Evolutionary conservation across 1,284 basidiomycete genomes (phyloP).

Genomic region (Leccinum pallidistipes): DNA sequence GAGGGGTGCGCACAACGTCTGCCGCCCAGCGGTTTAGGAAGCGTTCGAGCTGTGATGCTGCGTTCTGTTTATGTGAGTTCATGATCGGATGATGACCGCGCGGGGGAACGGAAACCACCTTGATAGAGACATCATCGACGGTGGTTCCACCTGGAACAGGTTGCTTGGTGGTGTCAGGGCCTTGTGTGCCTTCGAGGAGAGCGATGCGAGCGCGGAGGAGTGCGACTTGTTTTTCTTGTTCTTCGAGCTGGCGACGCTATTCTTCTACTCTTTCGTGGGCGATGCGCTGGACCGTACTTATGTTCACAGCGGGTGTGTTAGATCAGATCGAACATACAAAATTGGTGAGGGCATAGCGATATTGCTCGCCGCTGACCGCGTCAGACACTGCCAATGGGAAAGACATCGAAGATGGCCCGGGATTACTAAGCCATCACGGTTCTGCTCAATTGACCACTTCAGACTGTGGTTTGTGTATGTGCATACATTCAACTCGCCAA

Average conservation of each 20-base stretch:
- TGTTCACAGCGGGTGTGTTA: background rate
- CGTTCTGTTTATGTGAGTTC: conserved; percentile 43
- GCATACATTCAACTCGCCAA: too few relatives aligned
- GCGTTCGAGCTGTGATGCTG: conserved; percentile 75
- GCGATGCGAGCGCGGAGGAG: conserved; percentile 66
- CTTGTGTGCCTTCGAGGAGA: conserved; percentile 60
- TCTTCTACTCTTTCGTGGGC: conserved; percentile 85
- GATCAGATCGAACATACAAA: conserved; percentile 50
- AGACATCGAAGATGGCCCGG: background rate
- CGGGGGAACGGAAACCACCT: conserved; percentile 42
- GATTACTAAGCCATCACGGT: background rate
- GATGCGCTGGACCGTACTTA: conserved; percentile 53
- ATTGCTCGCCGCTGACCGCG: conserved; percentile 68
- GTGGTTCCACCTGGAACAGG: conserved; percentile 49
- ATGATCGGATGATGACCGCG: background rate
- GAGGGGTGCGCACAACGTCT: conserved; percentile 61
- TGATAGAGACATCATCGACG: conserved; percentile 83
- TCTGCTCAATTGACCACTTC: too few relatives aligned
- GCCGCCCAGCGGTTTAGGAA: conserved; percentile 82
- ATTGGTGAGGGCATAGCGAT: conserved; percentile 76
- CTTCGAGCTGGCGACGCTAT: conserved; percentile 72
- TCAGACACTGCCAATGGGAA: conserved; percentile 33
- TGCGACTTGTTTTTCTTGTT: conserved; percentile 80
- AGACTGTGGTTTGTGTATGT: too few relatives aligned
- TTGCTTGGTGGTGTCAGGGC: background rate